Conservation (phyloP, 371 early-diverging fungal species). For the Encephalitozoon intestinalis region DNA sequence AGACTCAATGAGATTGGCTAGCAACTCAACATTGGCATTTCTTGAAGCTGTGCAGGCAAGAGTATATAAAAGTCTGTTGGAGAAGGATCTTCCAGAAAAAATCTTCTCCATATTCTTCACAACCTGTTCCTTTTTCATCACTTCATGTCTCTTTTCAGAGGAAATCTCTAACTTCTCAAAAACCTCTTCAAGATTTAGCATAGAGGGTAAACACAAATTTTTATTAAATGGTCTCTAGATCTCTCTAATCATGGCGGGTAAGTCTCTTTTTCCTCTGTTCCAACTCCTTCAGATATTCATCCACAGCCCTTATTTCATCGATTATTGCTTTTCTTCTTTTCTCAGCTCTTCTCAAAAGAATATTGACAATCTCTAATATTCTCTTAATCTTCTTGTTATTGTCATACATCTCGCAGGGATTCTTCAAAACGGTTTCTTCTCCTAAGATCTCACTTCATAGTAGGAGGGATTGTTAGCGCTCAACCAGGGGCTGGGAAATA, state of each 20-base stretch:
- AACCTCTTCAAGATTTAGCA: conserved; percentile 22
- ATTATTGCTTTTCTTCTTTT: neutral
- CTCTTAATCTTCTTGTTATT: neutral
- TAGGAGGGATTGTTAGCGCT: neutral
- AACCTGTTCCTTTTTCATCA: conserved; percentile 39
- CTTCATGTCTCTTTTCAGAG: conserved; percentile 27
- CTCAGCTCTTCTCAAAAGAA: neutral
- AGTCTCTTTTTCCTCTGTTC: neutral
- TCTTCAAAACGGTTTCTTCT: neutral
- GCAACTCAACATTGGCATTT: conserved; percentile 20
- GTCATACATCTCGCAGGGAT: neutral
- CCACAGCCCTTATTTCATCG: neutral
- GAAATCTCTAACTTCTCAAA: conserved; percentile 40
- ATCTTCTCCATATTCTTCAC: conserved; percentile 36
- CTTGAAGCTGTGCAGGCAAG: conserved; percentile 44
- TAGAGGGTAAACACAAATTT: conserved; percentile 7
- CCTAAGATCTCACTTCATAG: neutral
- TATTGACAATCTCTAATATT: neutral
- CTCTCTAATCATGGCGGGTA: neutral
- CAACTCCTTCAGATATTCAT: neutral
- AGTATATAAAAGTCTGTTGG: conserved; percentile 43
- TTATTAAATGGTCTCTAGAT: neutral
- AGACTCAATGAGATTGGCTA: conserved; percentile 20
- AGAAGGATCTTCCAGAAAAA: neutral
- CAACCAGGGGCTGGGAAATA: neutral